phyloP scores from a whole-genome alignment of 805 yeast genomes.

The Nakazawaea ambrosiae region DNA sequence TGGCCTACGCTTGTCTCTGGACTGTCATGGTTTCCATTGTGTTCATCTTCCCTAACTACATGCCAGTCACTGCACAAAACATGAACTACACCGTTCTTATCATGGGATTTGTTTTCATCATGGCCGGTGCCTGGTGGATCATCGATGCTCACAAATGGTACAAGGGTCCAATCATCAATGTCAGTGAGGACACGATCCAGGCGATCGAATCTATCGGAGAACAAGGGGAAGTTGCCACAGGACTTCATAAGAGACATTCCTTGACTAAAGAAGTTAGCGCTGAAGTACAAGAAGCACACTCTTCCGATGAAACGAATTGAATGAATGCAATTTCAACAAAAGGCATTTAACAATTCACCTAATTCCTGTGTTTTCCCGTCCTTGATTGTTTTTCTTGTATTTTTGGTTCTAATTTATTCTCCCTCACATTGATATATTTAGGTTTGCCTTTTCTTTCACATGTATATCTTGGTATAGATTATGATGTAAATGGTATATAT shows the following conservation, averaged over 20 bases:
- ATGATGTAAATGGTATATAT: too few species aligned
- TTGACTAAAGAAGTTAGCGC: conserved; percentile 6
- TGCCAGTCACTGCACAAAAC: conserved; percentile 32
- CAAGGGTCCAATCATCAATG: conserved; percentile 44
- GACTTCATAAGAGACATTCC: conserved; percentile 1
- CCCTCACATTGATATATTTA: too few species aligned
- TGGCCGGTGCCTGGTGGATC: conserved; percentile 35
- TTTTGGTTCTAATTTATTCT: too few species aligned
- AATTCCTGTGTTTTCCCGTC: too few species aligned
- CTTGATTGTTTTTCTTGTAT: too few species aligned
- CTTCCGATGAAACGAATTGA: background rate
- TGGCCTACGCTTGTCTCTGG: conserved; percentile 36
- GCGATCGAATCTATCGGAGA: conserved; percentile 11
- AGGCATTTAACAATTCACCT: too few species aligned
- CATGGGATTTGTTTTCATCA: conserved; percentile 31
- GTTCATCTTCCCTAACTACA: conserved; percentile 44
- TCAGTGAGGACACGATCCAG: conserved; percentile 27
- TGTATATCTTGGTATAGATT: too few species aligned
- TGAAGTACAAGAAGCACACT: conserved; percentile 4
- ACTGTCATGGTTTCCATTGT: conserved; percentile 39
- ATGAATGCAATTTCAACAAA: too few species aligned
- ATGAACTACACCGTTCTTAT: conserved; percentile 53
- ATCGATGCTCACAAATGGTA: conserved; percentile 49
- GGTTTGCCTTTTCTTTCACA: too few species aligned
- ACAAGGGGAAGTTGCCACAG: background rate